phyloP scores from a whole-genome alignment of 1,284 basidiomycete genomes.

The Boletus hoseneyae region DNA sequence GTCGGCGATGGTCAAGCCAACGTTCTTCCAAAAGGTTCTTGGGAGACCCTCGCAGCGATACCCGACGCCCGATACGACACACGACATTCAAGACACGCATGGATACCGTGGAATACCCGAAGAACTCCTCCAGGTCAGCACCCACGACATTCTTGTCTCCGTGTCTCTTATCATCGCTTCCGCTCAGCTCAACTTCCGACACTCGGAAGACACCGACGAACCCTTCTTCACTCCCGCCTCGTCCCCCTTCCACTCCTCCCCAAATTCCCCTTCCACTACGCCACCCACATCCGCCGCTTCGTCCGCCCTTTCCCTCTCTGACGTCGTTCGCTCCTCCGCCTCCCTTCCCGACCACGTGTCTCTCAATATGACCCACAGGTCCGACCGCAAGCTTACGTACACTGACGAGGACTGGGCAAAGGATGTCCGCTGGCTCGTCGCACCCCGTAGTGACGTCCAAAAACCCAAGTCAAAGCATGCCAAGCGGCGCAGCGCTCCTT shows the following conservation, averaged over 20 bases:
- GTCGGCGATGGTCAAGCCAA: conserved; percentile 29
- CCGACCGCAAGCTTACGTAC: conserved; percentile 33
- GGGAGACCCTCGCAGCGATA: conserved; percentile 31
- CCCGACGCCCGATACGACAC: conserved; percentile 11
- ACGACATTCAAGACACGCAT: conserved; percentile 7
- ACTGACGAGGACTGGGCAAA: conserved; percentile 58
- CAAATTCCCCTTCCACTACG: conserved; percentile 23
- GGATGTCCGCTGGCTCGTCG: conserved; percentile 61
- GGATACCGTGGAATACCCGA: conserved; percentile 13
- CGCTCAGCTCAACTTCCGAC: conserved; percentile 20
- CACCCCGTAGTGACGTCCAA: conserved; percentile 31
- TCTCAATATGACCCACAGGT: conserved; percentile 14
- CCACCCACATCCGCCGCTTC: conserved; percentile 28
- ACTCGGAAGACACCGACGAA: conserved; percentile 24
- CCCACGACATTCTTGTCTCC: neutral
- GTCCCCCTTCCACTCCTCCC: conserved; percentile 16
- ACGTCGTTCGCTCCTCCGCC: conserved; percentile 17
- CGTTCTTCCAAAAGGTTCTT: conserved; percentile 30
- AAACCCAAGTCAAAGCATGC: conserved; percentile 23
- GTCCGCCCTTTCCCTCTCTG: conserved; percentile 25
- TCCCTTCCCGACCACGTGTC: conserved; percentile 21
- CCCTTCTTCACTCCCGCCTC: conserved; percentile 35
- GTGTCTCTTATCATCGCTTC: conserved; percentile 9
- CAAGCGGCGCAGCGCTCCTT: conserved; percentile 23
- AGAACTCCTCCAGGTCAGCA: conserved; percentile 22